Percentiles rank a stretch among this genome's conserved stretches.
Conservation (phyloP, 305 asterid genomes). For the Fraxinus xanthoxyloides region DNA sequence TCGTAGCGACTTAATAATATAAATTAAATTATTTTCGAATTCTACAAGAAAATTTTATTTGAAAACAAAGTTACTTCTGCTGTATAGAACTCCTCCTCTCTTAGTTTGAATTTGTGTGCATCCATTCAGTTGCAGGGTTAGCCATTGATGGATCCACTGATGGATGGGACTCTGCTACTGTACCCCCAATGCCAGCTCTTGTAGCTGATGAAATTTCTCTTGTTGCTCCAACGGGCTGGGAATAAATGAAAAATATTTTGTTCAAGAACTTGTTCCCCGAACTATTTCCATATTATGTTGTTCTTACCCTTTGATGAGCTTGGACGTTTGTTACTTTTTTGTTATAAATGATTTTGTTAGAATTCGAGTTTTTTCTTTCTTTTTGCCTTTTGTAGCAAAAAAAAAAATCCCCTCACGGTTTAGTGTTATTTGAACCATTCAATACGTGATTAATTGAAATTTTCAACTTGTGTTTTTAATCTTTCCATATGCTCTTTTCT, state of each 20-base stretch:
- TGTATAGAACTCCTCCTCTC: background rate
- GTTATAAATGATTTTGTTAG: background rate
- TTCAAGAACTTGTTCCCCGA: background rate
- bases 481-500: background rate
- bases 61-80: background rate
- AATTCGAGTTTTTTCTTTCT: background rate
- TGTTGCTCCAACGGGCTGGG: constrained; percentile 25
- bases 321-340: background rate
- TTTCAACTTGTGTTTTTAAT: background rate
- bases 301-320: background rate
- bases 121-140: constrained; percentile 15
- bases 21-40: no score
- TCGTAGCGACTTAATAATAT: no score
- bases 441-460: background rate
- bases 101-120: background rate
- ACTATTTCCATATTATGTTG: background rate
- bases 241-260: constrained; percentile 7
- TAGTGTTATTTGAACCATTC: background rate
- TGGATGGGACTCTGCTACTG: constrained; percentile 34
- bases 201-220: constrained; percentile 1
- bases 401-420: background rate
- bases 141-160: constrained; percentile 28
- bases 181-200: constrained; percentile 25
- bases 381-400: background rate
- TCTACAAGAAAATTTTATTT: no score